These are phyloP conservation scores for Neurospora cerealis DNA, from an alignment of 495 filamentous ascomycete genomes.

Conservation along the genomic window DNA sequence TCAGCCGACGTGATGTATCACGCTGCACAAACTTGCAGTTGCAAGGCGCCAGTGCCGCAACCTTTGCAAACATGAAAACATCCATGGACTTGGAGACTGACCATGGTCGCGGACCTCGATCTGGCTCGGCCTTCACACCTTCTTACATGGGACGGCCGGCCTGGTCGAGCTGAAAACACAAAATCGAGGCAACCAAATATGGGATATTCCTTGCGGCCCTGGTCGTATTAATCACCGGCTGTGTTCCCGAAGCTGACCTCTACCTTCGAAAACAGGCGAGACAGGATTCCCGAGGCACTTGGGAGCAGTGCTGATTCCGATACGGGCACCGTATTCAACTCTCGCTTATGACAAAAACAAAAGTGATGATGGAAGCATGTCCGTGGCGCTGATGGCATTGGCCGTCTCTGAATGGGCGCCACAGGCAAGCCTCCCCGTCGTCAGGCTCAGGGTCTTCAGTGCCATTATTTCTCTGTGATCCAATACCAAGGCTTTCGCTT, in stretches of 20 bases:
- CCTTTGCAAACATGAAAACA: not conserved
- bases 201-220: not conserved
- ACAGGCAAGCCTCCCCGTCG: not conserved
- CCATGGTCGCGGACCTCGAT: not conserved
- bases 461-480: not conserved
- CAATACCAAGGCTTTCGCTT: not conserved
- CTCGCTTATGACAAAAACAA: not conserved
- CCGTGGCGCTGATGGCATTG: not conserved
- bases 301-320: not conserved
- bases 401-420: not conserved
- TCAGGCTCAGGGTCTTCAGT: not conserved
- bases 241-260: not conserved
- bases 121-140: not conserved
- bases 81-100: not conserved
- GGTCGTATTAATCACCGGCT: not conserved
- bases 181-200: not conserved
- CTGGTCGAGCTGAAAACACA: not conserved
- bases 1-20: constrained; percentile 1
- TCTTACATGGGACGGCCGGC: not conserved
- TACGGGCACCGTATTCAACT: not conserved
- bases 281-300: not conserved
- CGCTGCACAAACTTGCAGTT: constrained; percentile 1
- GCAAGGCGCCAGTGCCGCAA: not conserved
- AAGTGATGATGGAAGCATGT: not conserved
- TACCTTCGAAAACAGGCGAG: not conserved